phyloP scores from a whole-genome alignment of 1,284 basidiomycete species.

The Cutaneotrichosporon cutaneum region DNA sequence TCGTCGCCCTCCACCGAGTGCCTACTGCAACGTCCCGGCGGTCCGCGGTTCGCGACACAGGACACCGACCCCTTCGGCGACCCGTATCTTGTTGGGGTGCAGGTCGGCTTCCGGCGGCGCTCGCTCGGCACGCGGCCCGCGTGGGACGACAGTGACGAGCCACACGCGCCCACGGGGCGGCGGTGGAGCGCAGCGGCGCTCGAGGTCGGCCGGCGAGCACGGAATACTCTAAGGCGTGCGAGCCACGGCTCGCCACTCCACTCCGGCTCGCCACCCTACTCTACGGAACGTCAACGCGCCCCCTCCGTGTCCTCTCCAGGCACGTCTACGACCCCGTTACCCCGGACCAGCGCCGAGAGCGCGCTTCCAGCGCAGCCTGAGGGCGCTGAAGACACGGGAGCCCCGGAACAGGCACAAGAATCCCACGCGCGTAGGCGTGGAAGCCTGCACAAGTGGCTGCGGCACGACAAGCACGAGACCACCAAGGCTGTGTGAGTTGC shows the following conservation, averaged over 20 bases:
- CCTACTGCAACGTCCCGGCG: not conserved
- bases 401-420: not conserved
- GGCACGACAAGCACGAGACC: not conserved
- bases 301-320: not conserved
- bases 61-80: constrained; percentile 6
- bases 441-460: not conserved
- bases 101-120: constrained; percentile 4
- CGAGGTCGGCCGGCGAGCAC: not conserved
- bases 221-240: not conserved
- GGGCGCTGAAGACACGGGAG: not conserved
- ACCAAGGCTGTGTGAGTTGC: too few species aligned
- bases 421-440: not conserved
- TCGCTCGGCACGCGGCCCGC: not conserved
- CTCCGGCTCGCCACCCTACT: not conserved
- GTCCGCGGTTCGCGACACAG: constrained; percentile 3
- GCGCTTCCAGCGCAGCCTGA: not conserved
- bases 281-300: not conserved
- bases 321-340: not conserved
- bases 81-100: not conserved
- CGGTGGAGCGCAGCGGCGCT: not conserved
- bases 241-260: not conserved
- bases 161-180: not conserved
- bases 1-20: constrained; percentile 1
- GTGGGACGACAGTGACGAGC: not conserved
- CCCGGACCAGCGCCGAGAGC: not conserved